Percentiles rank a stretch among this genome's conserved stretches.
phyloP scores from a whole-genome alignment of 768 basidiomycete species.

The Leccinum uliginosum region DNA sequence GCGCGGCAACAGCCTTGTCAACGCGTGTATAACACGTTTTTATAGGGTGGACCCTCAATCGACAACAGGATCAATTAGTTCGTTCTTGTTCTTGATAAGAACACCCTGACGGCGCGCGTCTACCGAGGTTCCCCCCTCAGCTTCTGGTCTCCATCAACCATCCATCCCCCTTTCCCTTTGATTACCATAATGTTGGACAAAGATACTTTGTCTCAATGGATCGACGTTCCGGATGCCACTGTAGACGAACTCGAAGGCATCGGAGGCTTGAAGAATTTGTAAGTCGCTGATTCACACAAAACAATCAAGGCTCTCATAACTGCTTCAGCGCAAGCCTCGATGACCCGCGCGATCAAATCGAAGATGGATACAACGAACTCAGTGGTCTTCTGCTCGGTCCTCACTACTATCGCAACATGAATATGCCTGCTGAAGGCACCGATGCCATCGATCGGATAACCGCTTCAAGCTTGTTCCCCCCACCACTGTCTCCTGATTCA shows the following conservation, averaged over 20 bases:
- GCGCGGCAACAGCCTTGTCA: conserved; percentile 29
- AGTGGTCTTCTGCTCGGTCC: conserved; percentile 14
- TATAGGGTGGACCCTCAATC: conserved; percentile 34
- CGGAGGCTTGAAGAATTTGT: conserved; percentile 16
- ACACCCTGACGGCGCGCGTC: conserved; percentile 16
- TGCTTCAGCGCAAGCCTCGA: conserved; percentile 1
- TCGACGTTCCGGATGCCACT: conserved; percentile 14
- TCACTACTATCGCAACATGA: neutral
- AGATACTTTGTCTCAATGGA: conserved; percentile 13
- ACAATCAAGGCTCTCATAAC: conserved; percentile 7
- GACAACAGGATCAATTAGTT: conserved; percentile 27
- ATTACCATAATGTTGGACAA: conserved; percentile 7
- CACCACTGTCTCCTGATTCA: conserved; percentile 22
- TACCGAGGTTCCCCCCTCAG: conserved; percentile 2
- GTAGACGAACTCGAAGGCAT: conserved; percentile 21
- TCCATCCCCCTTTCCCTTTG: neutral
- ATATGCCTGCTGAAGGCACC: neutral
- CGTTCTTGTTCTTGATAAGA: conserved; percentile 27
- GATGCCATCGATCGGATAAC: neutral
- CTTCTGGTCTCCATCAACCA: neutral
- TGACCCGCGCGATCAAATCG: neutral
- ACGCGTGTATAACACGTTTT: conserved; percentile 35
- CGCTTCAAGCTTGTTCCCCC: conserved; percentile 1
- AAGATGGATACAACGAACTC: neutral
- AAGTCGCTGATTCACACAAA: conserved; percentile 4